Evolutionary conservation across 768 basidiomycete genomes (phyloP).

Genomic region (Mycena olivaceomarginata): DNA sequence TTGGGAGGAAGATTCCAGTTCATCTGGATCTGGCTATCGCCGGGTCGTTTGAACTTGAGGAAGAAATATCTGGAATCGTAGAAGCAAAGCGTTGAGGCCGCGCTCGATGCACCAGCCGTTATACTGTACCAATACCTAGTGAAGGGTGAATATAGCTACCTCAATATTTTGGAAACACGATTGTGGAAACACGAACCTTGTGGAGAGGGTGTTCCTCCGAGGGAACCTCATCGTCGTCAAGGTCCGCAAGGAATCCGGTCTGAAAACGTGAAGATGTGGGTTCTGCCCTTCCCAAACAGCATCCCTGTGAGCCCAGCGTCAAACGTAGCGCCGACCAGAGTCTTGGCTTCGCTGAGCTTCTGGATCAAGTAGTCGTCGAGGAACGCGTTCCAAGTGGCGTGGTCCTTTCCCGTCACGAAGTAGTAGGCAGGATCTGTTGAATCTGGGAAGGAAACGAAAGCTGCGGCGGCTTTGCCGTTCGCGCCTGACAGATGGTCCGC

Average conservation of each 20-base stretch:
- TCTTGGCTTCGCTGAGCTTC: neutral
- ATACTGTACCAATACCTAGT: conserved; percentile 15
- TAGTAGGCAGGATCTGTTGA: neutral
- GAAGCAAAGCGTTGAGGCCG: conserved; percentile 35
- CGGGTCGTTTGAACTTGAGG: conserved; percentile 33
- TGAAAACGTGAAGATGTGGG: conserved; percentile 13
- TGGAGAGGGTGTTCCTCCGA: conserved; percentile 20
- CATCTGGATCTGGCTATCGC: conserved; percentile 19
- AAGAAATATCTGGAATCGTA: conserved; percentile 35
- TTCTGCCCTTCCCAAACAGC: conserved; percentile 34
- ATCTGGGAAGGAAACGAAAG: conserved; percentile 33
- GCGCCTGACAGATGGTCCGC: conserved; percentile 20
- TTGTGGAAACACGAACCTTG: conserved; percentile 11
- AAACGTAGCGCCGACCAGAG: neutral
- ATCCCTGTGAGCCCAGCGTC: conserved; percentile 30
- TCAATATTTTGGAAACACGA: neutral
- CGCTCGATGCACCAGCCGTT: conserved; percentile 36
- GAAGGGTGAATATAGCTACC: neutral
- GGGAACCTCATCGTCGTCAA: conserved; percentile 15
- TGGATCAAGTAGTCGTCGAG: neutral
- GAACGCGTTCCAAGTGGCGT: conserved; percentile 12
- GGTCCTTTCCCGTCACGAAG: conserved; percentile 25
- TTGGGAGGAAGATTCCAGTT: conserved; percentile 34
- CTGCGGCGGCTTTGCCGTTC: conserved; percentile 34
- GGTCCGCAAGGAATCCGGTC: conserved; percentile 17